phyloP scores from a whole-genome alignment of 2,329 filamentous ascomycete genomes.

The Immersiporthe knoxdaviesiana region DNA sequence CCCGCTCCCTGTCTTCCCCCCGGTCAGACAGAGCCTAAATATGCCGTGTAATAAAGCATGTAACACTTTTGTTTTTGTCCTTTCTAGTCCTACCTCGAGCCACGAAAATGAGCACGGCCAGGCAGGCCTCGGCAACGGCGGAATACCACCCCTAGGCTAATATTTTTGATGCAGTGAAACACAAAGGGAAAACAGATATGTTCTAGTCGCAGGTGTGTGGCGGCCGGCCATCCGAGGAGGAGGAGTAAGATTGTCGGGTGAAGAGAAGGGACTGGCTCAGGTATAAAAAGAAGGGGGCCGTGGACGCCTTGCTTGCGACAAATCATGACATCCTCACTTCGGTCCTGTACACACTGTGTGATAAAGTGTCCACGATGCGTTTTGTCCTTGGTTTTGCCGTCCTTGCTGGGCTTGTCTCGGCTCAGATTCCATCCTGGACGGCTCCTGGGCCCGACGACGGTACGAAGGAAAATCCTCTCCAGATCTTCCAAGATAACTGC shows the following conservation, averaged over 20 bases:
- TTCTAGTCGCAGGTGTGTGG: not conserved
- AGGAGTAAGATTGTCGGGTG: not conserved
- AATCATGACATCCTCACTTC: too few species aligned
- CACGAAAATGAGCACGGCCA: not conserved
- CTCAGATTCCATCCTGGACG: slow-evolving; percentile 13
- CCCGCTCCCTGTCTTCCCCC: not conserved
- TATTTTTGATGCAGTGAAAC: not conserved
- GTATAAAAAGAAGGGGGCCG: not conserved
- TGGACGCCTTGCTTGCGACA: not conserved
- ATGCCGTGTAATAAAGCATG: not conserved
- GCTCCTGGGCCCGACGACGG: slow-evolving; percentile 22
- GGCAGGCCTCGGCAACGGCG: not conserved
- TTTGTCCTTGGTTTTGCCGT: not conserved
- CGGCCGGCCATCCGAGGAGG: not conserved
- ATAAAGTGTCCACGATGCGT: not conserved
- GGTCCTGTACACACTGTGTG: not conserved
- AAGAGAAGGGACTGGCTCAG: not conserved
- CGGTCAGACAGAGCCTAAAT: not conserved
- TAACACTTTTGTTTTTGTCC: not conserved
- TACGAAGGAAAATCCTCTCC: not conserved
- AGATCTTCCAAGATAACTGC: not conserved
- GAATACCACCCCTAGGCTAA: not conserved
- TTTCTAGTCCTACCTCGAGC: not conserved
- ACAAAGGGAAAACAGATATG: not conserved
- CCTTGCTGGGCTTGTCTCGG: not conserved